Evolutionary conservation across 2,329 filamentous ascomycete species (phyloP), one percentile per base, ranked within the genome.

Genomic region (Cryphonectria radicalis): DNA sequence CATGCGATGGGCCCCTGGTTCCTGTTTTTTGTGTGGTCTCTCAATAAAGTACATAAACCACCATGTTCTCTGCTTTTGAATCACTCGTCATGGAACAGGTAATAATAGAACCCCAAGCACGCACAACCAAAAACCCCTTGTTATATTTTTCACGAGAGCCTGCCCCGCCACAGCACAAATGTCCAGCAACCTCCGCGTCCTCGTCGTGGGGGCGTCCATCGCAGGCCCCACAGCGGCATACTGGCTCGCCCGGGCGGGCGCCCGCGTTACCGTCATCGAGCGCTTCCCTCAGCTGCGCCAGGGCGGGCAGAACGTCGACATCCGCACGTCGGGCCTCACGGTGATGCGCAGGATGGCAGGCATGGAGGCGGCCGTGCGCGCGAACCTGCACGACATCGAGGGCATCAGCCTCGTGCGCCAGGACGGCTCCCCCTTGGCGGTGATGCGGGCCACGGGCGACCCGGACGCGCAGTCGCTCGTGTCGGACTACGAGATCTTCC

Each of bases 401-500:
- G 86, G 85, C 17, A 73, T 87, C 11, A 76, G 79, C 43, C 73
- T 86, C 14, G 79, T 86, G 3, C 75, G 81, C 73, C 75, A 76
- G 0, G 76, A 81, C 14, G 82, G 83, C 32, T 75, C 76, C 3
- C 77, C 80, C 1, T 80, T 79, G 19, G 84, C 80, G 2, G 77
- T 77, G 37, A 79, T 84, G 10, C 75, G 72, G 14, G 63, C 77
- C 14, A 81, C 78, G 5, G 80, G 80, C 7, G 74, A 81, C 69
- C 78, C 80, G 1, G 81, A 82, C 25, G 81, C 83, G 68, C 82
- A 84, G 70, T 79, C 80, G 10, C 75, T 87, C 7, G 82, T 84
- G 4, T 82, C 79, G 37, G 84, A 86, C 69, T 85, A 79, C 69
- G 84, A 87, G 75, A 85, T 87, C 62, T 79, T 85, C 74, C 79